Percentiles rank a stretch among this genome's conserved stretches.
phyloP scores from a whole-genome alignment of 805 yeast genomes.

The Candida chauliodis region DNA sequence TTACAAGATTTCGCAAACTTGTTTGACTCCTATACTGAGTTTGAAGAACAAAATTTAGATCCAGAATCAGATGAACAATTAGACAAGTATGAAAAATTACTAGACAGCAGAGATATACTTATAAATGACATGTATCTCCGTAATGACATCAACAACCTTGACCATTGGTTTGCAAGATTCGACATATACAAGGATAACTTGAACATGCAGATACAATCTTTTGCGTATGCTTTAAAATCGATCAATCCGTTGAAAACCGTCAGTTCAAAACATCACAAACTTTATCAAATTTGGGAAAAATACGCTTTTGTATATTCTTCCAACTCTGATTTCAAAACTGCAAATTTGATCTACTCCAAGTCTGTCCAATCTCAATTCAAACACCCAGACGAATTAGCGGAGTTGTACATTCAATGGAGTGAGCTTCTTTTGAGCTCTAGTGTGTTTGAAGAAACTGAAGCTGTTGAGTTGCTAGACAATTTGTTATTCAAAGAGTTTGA shows the following conservation, averaged over 20 bases:
- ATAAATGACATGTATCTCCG: constrained; percentile 66
- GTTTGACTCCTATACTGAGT: constrained; percentile 59
- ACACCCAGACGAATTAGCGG: constrained; percentile 59
- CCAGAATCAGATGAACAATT: constrained; percentile 14
- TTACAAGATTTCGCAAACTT: constrained; percentile 60
- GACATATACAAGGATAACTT: constrained; percentile 39
- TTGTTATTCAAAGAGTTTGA: constrained; percentile 21
- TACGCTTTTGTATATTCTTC: constrained; percentile 66
- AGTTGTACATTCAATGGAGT: constrained; percentile 73
- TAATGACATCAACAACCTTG: constrained; percentile 57
- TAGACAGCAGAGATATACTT: constrained; percentile 54
- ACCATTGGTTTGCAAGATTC: constrained; percentile 67
- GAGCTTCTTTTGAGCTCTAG: constrained; percentile 55
- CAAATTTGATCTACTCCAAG: constrained; percentile 58
- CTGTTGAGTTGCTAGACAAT: constrained; percentile 31
- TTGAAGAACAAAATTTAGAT: constrained; percentile 45
- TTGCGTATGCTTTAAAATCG: constrained; percentile 59
- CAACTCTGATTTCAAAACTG: constrained; percentile 52
- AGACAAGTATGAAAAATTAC: constrained; percentile 45
- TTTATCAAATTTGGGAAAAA: constrained; percentile 64
- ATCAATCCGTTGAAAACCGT: constrained; percentile 55
- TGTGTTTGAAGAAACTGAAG: constrained; percentile 42
- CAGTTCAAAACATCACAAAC: constrained; percentile 22
- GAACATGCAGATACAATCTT: constrained; percentile 46
- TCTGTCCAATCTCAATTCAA: constrained; percentile 70